These are phyloP conservation scores for Mortierella hygrophila DNA, from an alignment of 192 early-diverging fungal genomes.

Conservation along the genomic window DNA sequence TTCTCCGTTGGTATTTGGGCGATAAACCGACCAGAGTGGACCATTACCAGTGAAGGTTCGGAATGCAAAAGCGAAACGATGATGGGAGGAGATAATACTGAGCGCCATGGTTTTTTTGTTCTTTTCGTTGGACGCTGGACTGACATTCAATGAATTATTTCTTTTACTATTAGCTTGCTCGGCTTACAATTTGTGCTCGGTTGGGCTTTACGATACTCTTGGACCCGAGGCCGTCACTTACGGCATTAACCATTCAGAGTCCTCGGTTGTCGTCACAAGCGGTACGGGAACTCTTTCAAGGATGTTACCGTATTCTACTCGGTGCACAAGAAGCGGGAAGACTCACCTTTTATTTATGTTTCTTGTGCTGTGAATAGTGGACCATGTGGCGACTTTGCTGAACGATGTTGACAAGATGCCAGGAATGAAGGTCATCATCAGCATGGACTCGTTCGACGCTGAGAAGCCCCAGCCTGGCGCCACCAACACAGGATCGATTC, in stretches of 20 bases:
- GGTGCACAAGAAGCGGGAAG: neutral
- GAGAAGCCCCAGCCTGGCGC: slow-evolving; percentile 28
- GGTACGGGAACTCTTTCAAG: slow-evolving; percentile 16
- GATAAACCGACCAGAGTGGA: slow-evolving; percentile 84
- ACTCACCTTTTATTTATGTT: neutral
- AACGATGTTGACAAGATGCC: slow-evolving; percentile 72
- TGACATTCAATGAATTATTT: neutral
- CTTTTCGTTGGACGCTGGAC: neutral
- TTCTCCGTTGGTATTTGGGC: slow-evolving; percentile 79
- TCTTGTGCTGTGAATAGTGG: slow-evolving; percentile 22
- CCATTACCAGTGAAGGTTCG: slow-evolving; percentile 68
- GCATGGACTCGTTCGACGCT: slow-evolving; percentile 78
- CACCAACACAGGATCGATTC: slow-evolving; percentile 29
- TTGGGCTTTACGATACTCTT: slow-evolving; percentile 92
- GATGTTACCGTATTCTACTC: neutral
- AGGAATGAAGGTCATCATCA: slow-evolving; percentile 78
- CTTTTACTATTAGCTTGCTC: slow-evolving; percentile 57
- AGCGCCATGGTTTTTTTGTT: neutral
- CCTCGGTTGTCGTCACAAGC: slow-evolving; percentile 76
- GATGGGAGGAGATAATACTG: neutral
- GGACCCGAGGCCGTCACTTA: slow-evolving; percentile 87
- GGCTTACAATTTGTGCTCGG: slow-evolving; percentile 73
- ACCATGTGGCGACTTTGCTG: slow-evolving; percentile 64
- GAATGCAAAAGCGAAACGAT: neutral
- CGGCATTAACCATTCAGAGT: slow-evolving; percentile 88